phyloP scores from a whole-genome alignment of 768 basidiomycete species.

The Rhodotorula graminis region DNA sequence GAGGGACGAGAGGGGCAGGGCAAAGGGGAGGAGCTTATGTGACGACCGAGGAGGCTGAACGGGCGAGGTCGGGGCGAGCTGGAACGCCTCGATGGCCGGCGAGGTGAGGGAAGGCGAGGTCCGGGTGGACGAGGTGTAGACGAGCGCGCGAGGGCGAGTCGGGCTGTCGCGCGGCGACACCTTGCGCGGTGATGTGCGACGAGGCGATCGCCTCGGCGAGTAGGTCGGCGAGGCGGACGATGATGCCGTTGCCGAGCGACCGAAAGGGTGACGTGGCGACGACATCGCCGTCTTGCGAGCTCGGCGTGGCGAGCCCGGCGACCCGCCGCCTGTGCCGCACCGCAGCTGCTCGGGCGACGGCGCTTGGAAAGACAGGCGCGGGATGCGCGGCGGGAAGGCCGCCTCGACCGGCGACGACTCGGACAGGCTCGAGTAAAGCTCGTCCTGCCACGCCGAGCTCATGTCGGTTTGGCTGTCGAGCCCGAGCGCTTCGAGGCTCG shows the following conservation, averaged over 20 bases:
- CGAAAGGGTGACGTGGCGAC: background rate
- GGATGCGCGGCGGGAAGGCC: background rate
- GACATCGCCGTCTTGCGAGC: background rate
- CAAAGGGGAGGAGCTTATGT: background rate
- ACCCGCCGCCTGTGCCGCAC: background rate
- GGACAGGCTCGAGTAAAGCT: slow-evolving; percentile 7
- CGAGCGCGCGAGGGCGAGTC: background rate
- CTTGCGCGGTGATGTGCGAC: background rate
- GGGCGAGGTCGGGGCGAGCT: slow-evolving; percentile 2
- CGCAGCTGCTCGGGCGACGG: background rate
- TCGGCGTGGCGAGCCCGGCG: background rate
- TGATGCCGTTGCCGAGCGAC: background rate
- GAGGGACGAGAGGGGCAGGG: background rate
- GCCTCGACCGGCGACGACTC: background rate
- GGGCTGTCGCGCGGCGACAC: too few relatives aligned
- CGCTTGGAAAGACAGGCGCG: background rate
- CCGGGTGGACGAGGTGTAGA: background rate
- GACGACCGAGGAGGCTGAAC: background rate
- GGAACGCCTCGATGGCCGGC: background rate
- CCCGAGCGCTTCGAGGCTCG: background rate
- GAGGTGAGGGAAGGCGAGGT: background rate
- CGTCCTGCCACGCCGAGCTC: slow-evolving; percentile 18
- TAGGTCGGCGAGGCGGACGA: background rate
- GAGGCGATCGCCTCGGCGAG: background rate
- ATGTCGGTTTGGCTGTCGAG: background rate